Evolutionary conservation across 805 yeast species (phyloP).

Genomic region (Candida golubevii): DNA sequence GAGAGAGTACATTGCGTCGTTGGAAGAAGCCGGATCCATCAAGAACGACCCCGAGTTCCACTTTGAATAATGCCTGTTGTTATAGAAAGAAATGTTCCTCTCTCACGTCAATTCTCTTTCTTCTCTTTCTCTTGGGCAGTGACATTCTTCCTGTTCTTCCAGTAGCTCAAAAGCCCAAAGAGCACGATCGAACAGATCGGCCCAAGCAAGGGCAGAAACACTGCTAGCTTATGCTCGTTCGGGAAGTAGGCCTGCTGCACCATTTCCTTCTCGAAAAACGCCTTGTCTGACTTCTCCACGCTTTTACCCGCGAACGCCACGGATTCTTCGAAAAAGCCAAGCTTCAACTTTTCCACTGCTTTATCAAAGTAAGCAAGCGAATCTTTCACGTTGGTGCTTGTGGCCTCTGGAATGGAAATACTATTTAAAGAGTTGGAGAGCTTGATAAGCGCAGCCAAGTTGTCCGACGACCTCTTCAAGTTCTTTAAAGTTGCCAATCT

Average conservation of each 20-base stretch:
- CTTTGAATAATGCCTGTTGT: background rate
- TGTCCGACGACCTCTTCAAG: conserved; percentile 58
- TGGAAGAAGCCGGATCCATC: conserved; percentile 12
- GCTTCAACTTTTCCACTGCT: conserved; percentile 30
- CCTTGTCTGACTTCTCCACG: conserved; percentile 56
- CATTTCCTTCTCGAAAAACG: conserved; percentile 93
- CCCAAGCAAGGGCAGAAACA: conserved; percentile 84
- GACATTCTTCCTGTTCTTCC: conserved; percentile 37
- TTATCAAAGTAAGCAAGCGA: conserved; percentile 43
- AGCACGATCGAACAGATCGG: conserved; percentile 68
- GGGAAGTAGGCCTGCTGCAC: conserved; percentile 94
- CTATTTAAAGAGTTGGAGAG: conserved; percentile 65
- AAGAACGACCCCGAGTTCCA: conserved; percentile 7
- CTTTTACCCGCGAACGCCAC: conserved; percentile 49
- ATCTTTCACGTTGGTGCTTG: conserved; percentile 50
- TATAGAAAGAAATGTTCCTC: too few relatives aligned
- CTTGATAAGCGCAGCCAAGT: conserved; percentile 67
- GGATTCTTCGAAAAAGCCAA: conserved; percentile 26
- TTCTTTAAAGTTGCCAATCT: conserved; percentile 58
- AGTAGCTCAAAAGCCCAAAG: conserved; percentile 46
- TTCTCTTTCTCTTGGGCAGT: conserved; percentile 1
- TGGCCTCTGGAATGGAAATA: conserved; percentile 78
- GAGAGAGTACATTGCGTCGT: conserved; percentile 15
- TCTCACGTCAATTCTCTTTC: background rate
- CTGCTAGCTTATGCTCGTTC: conserved; percentile 92